Percentiles rank a stretch among this genome's conserved stretches.
These are phyloP conservation scores for Macroventuria anomochaeta DNA, from an alignment of 2,329 filamentous ascomycete genomes.

Conservation along the genomic window DNA sequence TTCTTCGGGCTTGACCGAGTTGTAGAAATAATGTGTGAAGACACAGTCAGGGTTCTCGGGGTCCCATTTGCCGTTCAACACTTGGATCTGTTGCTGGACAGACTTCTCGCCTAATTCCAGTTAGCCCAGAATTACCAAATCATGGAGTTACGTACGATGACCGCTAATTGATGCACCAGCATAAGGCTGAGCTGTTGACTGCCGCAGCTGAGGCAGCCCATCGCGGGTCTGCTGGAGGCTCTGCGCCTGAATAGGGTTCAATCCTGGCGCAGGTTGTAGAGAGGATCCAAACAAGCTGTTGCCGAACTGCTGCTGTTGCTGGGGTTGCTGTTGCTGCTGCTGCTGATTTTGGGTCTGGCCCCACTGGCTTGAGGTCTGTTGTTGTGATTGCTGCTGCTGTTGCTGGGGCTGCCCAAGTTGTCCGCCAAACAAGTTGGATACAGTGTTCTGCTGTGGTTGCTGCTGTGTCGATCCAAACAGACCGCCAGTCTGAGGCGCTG, in stretches of 20 bases:
- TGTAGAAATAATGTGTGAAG: slow-evolving; percentile 88
- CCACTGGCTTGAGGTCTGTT: slow-evolving; percentile 48
- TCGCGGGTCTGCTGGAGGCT: slow-evolving; percentile 48
- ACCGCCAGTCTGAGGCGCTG: slow-evolving; percentile 31
- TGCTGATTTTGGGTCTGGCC: slow-evolving; percentile 54
- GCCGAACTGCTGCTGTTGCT: slow-evolving; percentile 50
- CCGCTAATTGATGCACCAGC: slow-evolving; percentile 36
- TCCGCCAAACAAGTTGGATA: slow-evolving; percentile 32
- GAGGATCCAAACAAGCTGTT: slow-evolving; percentile 50
- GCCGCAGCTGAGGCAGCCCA: slow-evolving; percentile 44
- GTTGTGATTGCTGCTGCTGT: slow-evolving; percentile 25
- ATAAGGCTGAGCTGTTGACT: slow-evolving; percentile 38
- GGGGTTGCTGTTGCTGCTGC: slow-evolving; percentile 45
- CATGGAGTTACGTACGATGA: slow-evolving; percentile 35
- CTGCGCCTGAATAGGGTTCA: slow-evolving; percentile 39
- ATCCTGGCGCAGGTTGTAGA: slow-evolving; percentile 40
- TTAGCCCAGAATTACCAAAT: not conserved
- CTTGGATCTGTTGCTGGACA: slow-evolving; percentile 74
- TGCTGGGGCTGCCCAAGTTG: slow-evolving; percentile 21
- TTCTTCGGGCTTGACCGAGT: slow-evolving; percentile 75
- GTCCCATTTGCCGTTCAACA: slow-evolving; percentile 77
- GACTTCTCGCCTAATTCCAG: slow-evolving; percentile 67
- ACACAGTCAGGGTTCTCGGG: slow-evolving; percentile 70
- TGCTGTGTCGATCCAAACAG: slow-evolving; percentile 27
- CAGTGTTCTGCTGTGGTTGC: slow-evolving; percentile 24